Evolutionary conservation across 345 rosid species (phyloP).

Genomic region (Erucastrum elatum): DNA sequence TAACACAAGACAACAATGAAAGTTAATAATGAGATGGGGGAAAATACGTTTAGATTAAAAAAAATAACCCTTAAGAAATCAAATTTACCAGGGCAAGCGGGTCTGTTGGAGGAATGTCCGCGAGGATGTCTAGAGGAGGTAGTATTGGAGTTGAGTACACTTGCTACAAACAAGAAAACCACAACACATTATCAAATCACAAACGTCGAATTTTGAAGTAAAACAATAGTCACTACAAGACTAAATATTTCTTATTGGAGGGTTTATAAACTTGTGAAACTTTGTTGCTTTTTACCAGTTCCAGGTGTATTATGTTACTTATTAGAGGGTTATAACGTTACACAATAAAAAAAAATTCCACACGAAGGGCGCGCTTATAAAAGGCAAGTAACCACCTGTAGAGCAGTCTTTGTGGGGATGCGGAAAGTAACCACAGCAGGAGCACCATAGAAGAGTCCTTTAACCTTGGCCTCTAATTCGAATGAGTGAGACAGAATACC

Average conservation of each 20-base stretch:
- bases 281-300: neutral
- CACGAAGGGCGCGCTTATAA: neutral
- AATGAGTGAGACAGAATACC: slow-evolving; percentile 77
- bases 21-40: slow-evolving; percentile 14
- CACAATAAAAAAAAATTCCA: neutral
- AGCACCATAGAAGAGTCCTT: slow-evolving; percentile 75
- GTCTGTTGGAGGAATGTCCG: slow-evolving; percentile 73
- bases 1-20: slow-evolving; percentile 27
- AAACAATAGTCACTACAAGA: neutral
- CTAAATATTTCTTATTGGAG: neutral
- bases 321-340: neutral
- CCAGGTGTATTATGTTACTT: neutral
- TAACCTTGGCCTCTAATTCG: slow-evolving; percentile 83
- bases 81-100: slow-evolving; percentile 64
- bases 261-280: neutral
- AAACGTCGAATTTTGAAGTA: neutral
- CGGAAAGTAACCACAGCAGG: slow-evolving; percentile 93
- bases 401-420: slow-evolving; percentile 73
- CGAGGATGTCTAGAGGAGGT: slow-evolving; percentile 86
- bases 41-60: neutral
- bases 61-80: neutral
- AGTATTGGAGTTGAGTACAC: slow-evolving; percentile 80
- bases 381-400: slow-evolving; percentile 56
- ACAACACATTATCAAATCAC: neutral
- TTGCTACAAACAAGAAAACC: slow-evolving; percentile 47